Conservation (phyloP, 2,329 filamentous ascomycete species). For the Fusarium sulawesiense region DNA sequence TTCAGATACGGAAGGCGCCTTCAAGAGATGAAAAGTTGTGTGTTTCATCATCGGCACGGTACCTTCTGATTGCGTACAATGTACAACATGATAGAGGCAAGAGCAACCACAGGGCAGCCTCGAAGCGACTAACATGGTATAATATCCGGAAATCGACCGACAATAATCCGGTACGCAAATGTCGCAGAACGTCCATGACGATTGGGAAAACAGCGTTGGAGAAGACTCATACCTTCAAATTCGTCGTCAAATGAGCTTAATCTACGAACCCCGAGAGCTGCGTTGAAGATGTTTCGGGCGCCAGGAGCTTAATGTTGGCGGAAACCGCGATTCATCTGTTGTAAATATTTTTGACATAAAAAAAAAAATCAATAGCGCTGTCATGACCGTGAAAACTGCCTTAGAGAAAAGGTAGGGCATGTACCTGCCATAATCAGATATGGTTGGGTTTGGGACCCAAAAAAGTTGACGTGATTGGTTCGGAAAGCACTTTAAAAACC, state of each 20-base stretch:
- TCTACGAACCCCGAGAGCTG: neutral
- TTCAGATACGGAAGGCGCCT: slow-evolving; percentile 14
- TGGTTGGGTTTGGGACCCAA: slow-evolving; percentile 11
- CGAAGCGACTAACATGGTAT: slow-evolving; percentile 3
- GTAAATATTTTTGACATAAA: neutral
- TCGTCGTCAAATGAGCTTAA: neutral
- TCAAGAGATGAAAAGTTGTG: neutral
- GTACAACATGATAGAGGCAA: slow-evolving; percentile 3
- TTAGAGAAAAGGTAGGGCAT: slow-evolving; percentile 13
- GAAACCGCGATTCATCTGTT: slow-evolving; percentile 8
- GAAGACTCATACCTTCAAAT: neutral
- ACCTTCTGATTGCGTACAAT: slow-evolving; percentile 18
- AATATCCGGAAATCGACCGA: slow-evolving; percentile 10
- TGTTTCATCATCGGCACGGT: neutral
- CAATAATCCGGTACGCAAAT: slow-evolving; percentile 2
- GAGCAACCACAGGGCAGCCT: neutral
- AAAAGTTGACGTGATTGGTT: slow-evolving; percentile 27
- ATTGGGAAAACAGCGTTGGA: neutral
- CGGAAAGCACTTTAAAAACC: slow-evolving; percentile 22
- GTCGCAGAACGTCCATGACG: neutral
- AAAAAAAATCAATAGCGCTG: neutral
- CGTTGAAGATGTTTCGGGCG: neutral
- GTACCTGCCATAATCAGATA: slow-evolving; percentile 39
- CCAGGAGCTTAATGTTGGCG: neutral
- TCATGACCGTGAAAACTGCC: neutral